Percentiles rank a stretch among this genome's conserved stretches.
Evolutionary conservation across 805 yeast species (phyloP).

Genomic region (Sugiyamaella smithiae): DNA sequence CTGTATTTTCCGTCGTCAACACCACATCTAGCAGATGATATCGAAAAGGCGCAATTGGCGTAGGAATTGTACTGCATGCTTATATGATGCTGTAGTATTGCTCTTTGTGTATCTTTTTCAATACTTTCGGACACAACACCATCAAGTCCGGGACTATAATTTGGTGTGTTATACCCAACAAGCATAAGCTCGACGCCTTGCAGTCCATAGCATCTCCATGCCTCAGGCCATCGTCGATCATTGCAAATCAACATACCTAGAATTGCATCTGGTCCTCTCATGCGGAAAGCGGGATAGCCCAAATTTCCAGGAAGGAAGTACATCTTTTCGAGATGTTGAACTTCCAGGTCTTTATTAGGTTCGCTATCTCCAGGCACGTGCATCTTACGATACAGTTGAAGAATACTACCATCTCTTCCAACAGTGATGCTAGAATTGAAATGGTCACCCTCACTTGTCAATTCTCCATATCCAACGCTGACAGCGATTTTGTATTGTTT

Average conservation of each 20-base stretch:
- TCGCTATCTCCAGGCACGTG: background rate
- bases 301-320: background rate
- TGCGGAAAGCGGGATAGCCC: background rate
- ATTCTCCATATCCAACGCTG: background rate
- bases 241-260: slow-evolving; percentile 1
- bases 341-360: background rate
- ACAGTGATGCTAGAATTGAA: background rate
- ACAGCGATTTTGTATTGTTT: background rate
- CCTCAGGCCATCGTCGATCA: slow-evolving; percentile 6
- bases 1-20: background rate
- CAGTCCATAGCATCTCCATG: slow-evolving; percentile 1
- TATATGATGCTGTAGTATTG: background rate
- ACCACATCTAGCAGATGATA: slow-evolving; percentile 3
- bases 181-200: background rate
- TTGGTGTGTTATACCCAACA: background rate
- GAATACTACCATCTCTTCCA: background rate
- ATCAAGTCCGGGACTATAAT: background rate
- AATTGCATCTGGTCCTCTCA: background rate
- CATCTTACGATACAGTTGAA: background rate
- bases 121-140: background rate
- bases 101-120: background rate
- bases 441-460: background rate
- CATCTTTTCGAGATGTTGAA: background rate
- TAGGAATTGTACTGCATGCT: background rate
- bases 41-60: background rate